These are phyloP conservation scores for Arthrinium puccinioides DNA, from an alignment of 2,329 filamentous ascomycete genomes.

Conservation along the genomic window DNA sequence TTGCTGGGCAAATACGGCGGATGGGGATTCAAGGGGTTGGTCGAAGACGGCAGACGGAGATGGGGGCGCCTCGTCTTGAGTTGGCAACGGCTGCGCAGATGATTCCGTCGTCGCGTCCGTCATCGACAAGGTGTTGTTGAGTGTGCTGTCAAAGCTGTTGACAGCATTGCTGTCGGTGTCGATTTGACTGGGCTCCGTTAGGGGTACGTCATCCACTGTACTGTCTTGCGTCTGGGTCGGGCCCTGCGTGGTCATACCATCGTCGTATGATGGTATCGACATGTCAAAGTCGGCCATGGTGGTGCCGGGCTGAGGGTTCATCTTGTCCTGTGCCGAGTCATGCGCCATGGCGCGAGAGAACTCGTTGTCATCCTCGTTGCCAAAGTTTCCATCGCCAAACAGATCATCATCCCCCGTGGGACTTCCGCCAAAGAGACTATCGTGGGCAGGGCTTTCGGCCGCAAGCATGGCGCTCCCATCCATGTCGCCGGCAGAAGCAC, in stretches of 20 bases:
- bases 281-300: slow-evolving; percentile 13
- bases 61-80: slow-evolving; percentile 6
- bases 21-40: slow-evolving; percentile 23
- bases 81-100: slow-evolving; percentile 4
- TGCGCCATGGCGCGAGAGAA: slow-evolving; percentile 65
- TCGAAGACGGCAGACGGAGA: slow-evolving; percentile 8
- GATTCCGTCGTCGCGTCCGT: slow-evolving; percentile 10
- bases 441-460: slow-evolving; percentile 61
- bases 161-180: slow-evolving; percentile 8
- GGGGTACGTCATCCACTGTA: background rate
- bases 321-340: slow-evolving; percentile 28
- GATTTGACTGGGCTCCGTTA: background rate
- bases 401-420: slow-evolving; percentile 64
- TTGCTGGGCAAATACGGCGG: slow-evolving; percentile 29
- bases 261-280: slow-evolving; percentile 3
- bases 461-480: slow-evolving; percentile 34
- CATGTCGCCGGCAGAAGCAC: slow-evolving; percentile 9
- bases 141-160: slow-evolving; percentile 1
- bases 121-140: slow-evolving; percentile 2
- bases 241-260: slow-evolving; percentile 1
- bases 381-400: slow-evolving; percentile 84
- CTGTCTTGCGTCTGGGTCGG: background rate
- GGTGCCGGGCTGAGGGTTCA: slow-evolving; percentile 25
- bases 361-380: slow-evolving; percentile 77
- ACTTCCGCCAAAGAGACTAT: slow-evolving; percentile 77